phyloP scores from a whole-genome alignment of 306 rosid species.

The Lotus japonicus region DNA sequence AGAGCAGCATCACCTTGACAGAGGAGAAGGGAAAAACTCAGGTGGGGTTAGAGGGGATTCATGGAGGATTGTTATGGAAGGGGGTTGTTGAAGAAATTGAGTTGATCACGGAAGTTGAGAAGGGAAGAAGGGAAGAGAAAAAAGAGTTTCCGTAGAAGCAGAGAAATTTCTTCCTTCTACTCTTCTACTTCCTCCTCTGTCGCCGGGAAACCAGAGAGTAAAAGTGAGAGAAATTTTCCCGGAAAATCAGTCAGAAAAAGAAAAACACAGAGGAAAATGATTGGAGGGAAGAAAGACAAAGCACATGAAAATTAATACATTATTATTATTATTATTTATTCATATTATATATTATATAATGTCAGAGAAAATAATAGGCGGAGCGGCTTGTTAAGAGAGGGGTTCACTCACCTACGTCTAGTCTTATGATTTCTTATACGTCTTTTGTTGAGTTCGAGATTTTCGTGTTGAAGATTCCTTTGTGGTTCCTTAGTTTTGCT shows the following conservation, averaged over 20 bases:
- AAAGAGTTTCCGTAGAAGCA: conserved; percentile 74
- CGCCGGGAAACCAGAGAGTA: conserved; percentile 77
- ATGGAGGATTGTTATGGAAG: conserved; percentile 24
- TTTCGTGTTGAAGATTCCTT: too few species aligned
- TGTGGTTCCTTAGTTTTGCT: too few species aligned
- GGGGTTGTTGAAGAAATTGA: conserved; percentile 7
- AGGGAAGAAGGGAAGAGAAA: conserved; percentile 12
- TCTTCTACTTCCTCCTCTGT: conserved; percentile 72
- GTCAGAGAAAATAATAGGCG: too few species aligned
- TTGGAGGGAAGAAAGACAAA: conserved; percentile 55
- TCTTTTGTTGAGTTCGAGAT: too few species aligned
- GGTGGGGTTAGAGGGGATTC: conserved; percentile 26
- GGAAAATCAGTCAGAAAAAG: conserved; percentile 19
- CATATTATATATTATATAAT: too few species aligned
- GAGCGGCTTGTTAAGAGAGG: too few species aligned
- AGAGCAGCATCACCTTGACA: conserved; percentile 31
- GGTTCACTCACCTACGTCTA: too few species aligned
- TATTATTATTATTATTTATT: too few species aligned
- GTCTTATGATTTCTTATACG: too few species aligned
- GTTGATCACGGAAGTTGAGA: conserved; percentile 34
- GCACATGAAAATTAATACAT: conserved; percentile 20
- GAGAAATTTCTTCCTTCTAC: conserved; percentile 77
- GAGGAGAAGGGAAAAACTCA: not conserved
- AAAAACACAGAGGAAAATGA: conserved; percentile 40
- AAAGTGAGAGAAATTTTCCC: conserved; percentile 27